Base-by-base conservation (phyloP, 768 basidiomycete genomes). In the Lactifluus subvellereus region DNA sequence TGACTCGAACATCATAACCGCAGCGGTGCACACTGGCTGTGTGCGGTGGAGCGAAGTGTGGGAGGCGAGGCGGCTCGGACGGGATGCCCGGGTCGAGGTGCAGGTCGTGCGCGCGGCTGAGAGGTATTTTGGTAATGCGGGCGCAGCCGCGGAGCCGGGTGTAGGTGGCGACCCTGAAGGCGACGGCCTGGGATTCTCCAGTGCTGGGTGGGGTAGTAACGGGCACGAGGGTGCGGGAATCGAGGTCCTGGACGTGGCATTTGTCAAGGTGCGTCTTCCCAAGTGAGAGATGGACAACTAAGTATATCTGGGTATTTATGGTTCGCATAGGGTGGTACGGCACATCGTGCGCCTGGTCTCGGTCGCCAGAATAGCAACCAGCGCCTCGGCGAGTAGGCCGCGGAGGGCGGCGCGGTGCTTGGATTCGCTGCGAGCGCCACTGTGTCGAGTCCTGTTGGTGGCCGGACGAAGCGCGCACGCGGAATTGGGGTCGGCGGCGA, bases 1-100 rank as follows among this genome's bases (percentile, higher is more conserved):
- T 72, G 88, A 90, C 72, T 88, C 87, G 9, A 85, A 89, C 67
- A 69, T 89, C 55, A 83, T 88, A 69, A 69, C 85, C 43, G 86
- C 85, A 59, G 86, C 85, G 1, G 72, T 90, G 51, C 88, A 90
- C 67, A 78, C 86, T 0, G 88, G 88, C 7, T 70, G 76, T 53
- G 69, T 80, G 38, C 73, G 74, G 16, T 81, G 80, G 79, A 77
- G 74, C 57, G 72, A 69, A n/a, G 71, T 78, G 43, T 57, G 27
- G 27, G 27, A 27, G 27, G 27, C 79, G 60, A 72, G 73, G 65
- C 69, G 59, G 73, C 74, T 60, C 16, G 74, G 74, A 27, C 69
- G 71, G 57, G 79, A 81, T 54, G 68, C 81, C 60, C 69, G 75
- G 18, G 68, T 80, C 11, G 77, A 80, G 54, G 72, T 81, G 56